Base-by-base conservation (phyloP, 306 rosid species). In the Inga laurina region DNA sequence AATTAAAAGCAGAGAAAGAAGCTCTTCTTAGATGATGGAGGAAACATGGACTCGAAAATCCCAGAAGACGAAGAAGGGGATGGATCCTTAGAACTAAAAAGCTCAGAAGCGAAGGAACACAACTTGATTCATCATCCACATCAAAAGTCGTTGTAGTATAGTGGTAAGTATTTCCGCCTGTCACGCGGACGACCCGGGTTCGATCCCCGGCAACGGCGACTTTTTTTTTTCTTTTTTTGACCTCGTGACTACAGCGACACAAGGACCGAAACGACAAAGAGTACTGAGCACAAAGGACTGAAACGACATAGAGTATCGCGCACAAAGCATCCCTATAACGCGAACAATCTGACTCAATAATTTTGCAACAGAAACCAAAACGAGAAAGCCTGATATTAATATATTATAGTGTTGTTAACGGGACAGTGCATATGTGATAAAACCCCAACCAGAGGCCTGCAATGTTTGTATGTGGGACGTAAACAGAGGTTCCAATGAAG, bases 101-200 rank as follows among this genome's bases (percentile, higher is more conserved):
- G 90, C 76, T 92, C 94, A 85, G 87, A 77, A 80, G 91, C 82
- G 86, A 88, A 85, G 16, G 95, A 87, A 54, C 83, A 83, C 90
- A 59, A 78, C 79, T 81, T 86, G 82, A 79, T 91, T 90, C 45
- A 27, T 27, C 30, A 27, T 27, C 30, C 30, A 27, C 0, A 27
- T 27, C 0, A 27, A 46, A 46, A 12, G 54, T 48, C 57, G 37
- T 72, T 72, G 76, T 44, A 44, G 39, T 44, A 72, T 22, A 22
- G 76, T 72, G 76, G 57, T 72, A 30, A 44, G 56, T 44, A 45
- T 72, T 44, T 49, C 57, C 37, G 54, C 75, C 75, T 43, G 75
- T 71, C 75, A 71, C 75, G 75, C 75, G 54, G 75, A 48, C 14
- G 57, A 44, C 76, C 76, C 56, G 76, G 56, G 39, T 72, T 71